Evolutionary conservation across 1,284 basidiomycete genomes (phyloP).

Genomic region (Ganoderma lucidum): DNA sequence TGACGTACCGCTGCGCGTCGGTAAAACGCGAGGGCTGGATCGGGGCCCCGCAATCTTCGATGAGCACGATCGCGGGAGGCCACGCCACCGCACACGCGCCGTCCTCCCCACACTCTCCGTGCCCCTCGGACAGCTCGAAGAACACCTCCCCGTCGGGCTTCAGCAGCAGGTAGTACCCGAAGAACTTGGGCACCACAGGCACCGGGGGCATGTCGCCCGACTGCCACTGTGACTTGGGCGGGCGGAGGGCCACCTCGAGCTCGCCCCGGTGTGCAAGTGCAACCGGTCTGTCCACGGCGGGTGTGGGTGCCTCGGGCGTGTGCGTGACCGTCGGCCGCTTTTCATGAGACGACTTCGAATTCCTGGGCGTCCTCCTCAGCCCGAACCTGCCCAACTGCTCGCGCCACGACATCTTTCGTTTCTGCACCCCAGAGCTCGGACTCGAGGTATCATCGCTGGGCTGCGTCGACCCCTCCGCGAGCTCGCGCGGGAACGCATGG

Average conservation of each 20-base stretch:
- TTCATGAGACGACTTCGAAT: background rate
- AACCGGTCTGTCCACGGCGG: too few species aligned
- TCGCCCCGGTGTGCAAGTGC: too few species aligned
- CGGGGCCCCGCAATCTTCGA: slow-evolving; percentile 54
- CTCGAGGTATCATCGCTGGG: too few species aligned
- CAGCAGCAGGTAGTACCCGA: slow-evolving; percentile 54
- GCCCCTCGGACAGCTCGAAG: slow-evolving; percentile 5
- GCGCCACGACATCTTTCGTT: background rate
- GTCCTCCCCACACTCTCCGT: slow-evolving; percentile 11
- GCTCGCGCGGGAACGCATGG: slow-evolving; percentile 49
- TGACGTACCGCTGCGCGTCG: slow-evolving; percentile 43
- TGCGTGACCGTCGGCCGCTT: too few species aligned
- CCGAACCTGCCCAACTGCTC: slow-evolving; percentile 3
- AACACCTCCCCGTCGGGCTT: slow-evolving; percentile 14
- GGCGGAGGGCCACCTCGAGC: too few species aligned
- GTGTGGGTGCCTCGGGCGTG: too few species aligned
- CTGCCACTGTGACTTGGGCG: slow-evolving; percentile 47
- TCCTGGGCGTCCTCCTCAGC: background rate
- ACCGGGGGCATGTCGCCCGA: slow-evolving; percentile 49
- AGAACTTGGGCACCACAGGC: slow-evolving; percentile 58
- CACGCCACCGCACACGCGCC: slow-evolving; percentile 9
- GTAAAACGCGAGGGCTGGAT: slow-evolving; percentile 38
- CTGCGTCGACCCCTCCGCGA: slow-evolving; percentile 50
- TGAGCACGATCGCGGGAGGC: slow-evolving; percentile 51
- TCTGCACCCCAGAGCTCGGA: background rate